Conservation (phyloP, 2,329 filamentous ascomycete species). For the Raffaelea arxii region DNA sequence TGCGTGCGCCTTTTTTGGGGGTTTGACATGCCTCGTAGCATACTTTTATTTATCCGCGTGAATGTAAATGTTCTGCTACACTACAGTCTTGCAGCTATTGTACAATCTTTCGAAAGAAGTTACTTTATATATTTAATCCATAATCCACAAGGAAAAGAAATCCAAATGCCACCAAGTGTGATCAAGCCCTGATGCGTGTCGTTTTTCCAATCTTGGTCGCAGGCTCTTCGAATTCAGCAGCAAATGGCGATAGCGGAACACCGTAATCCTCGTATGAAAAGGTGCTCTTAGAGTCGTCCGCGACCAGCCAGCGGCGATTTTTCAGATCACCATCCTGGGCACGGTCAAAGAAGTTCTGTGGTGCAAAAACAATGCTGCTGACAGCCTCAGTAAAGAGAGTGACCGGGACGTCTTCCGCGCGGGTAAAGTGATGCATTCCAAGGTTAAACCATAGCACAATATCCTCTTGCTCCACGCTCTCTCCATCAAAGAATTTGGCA, state of each 20-base stretch:
- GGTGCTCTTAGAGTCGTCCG: conserved; percentile 15
- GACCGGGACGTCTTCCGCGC: conserved; percentile 25
- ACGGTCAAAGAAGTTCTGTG: conserved; percentile 23
- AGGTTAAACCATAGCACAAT: conserved; percentile 40
- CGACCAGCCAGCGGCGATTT: conserved; percentile 24
- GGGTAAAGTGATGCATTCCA: conserved; percentile 40
- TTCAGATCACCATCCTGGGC: conserved; percentile 25
- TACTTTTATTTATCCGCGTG: no score
- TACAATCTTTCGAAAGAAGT: no score
- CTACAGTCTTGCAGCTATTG: no score
- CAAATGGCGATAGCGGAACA: conserved; percentile 21
- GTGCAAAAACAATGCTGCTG: conserved; percentile 22
- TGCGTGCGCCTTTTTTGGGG: no score
- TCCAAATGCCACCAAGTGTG: no score
- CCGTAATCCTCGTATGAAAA: conserved; percentile 21
- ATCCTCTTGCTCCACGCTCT: conserved; percentile 29
- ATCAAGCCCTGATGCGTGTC: no score
- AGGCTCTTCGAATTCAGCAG: no score
- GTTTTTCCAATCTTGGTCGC: no score
- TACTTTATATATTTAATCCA: no score
- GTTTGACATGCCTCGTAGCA: no score
- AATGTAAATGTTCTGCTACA: no score
- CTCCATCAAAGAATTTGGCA: conserved; percentile 30
- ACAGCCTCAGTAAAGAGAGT: conserved; percentile 23
- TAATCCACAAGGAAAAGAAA: no score